phyloP scores from a whole-genome alignment of 2,329 filamentous ascomycete species.

The Fusarium albosuccineum region DNA sequence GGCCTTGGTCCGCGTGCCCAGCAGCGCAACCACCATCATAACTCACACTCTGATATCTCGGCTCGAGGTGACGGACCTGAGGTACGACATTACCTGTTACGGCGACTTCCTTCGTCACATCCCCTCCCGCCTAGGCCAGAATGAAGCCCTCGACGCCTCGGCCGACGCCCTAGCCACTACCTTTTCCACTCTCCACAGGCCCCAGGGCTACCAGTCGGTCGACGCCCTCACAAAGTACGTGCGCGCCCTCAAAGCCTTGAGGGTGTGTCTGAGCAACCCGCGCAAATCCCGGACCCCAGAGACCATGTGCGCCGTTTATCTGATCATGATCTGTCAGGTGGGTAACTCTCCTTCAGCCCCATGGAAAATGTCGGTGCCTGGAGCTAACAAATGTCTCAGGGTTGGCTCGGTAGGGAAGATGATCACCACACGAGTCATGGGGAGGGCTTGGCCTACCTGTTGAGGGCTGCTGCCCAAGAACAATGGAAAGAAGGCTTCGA shows the following conservation, averaged over 20 bases:
- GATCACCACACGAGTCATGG: conserved; percentile 47
- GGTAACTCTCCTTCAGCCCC: background rate
- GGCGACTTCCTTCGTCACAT: conserved; percentile 61
- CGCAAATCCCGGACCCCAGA: conserved; percentile 46
- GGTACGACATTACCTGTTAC: conserved; percentile 62
- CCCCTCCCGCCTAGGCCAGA: conserved; percentile 59
- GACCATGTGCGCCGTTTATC: conserved; percentile 54
- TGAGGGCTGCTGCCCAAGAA: conserved; percentile 44
- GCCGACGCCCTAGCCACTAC: conserved; percentile 49
- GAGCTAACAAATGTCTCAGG: conserved; percentile 29
- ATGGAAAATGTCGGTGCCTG: accelerated
- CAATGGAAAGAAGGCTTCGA: conserved; percentile 47
- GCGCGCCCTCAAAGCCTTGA: conserved; percentile 47
- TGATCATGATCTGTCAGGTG: conserved; percentile 54
- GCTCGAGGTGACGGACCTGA: conserved; percentile 57
- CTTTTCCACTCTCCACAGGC: conserved; percentile 41
- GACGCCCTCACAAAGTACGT: conserved; percentile 49
- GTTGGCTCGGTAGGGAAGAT: conserved; percentile 48
- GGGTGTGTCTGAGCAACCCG: conserved; percentile 46
- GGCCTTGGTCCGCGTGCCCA: conserved; percentile 39
- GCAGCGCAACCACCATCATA: conserved; percentile 47
- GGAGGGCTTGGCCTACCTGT: conserved; percentile 50
- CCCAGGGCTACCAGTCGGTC: conserved; percentile 28
- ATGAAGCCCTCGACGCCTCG: conserved; percentile 59
- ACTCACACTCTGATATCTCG: conserved; percentile 46